phyloP scores from a whole-genome alignment of 202 grass and related monocot species.

The Sporobolus alterniflorus region DNA sequence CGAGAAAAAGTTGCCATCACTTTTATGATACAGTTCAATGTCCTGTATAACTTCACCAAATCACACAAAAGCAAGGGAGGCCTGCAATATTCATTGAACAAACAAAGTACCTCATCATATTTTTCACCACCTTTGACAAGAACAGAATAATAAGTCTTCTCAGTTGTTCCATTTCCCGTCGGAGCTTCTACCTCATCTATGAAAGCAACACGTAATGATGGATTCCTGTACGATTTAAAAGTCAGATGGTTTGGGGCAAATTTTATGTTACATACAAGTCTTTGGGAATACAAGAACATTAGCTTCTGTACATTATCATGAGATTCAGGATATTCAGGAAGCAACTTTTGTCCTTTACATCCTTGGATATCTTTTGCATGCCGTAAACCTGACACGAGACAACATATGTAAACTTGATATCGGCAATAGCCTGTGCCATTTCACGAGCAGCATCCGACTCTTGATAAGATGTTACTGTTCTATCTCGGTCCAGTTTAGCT shows the following conservation, averaged over 20 bases:
- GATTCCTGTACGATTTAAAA: slow-evolving; percentile 52
- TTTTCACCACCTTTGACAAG: slow-evolving; percentile 96
- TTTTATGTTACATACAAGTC: not conserved
- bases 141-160: slow-evolving; percentile 94
- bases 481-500: slow-evolving; percentile 41
- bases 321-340: slow-evolving; percentile 92
- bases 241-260: slow-evolving; percentile 25
- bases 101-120: slow-evolving; percentile 72
- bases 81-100: not conserved
- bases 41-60: not conserved
- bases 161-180: slow-evolving; percentile 39
- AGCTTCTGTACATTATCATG: slow-evolving; percentile 64
- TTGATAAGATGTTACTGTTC: slow-evolving; percentile 45
- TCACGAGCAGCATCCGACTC: not conserved
- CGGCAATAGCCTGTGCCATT: slow-evolving; percentile 48
- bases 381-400: slow-evolving; percentile 97
- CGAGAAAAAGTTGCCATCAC: not conserved
- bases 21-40: not conserved
- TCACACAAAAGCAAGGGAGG: slow-evolving; percentile 34
- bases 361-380: slow-evolving; percentile 75
- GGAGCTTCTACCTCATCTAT: slow-evolving; percentile 81
- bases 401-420: slow-evolving; percentile 99
- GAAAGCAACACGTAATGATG: slow-evolving; percentile 86
- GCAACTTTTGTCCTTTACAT: slow-evolving; percentile 54
- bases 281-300: slow-evolving; percentile 17